phyloP scores from a whole-genome alignment of 208 protist genomes.

The Leishmania arabica region DNA sequence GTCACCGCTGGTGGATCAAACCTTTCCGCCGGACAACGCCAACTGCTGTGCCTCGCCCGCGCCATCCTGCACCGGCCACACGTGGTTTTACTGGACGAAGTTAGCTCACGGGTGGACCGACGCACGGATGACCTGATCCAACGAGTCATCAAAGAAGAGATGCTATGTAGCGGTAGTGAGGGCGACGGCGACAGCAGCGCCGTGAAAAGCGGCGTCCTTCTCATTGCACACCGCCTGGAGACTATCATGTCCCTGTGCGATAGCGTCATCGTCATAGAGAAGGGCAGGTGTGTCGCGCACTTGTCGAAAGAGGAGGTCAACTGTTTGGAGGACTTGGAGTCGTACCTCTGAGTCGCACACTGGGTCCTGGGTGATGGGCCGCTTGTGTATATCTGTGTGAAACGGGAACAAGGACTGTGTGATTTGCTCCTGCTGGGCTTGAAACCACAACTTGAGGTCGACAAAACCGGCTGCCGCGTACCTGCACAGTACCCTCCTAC shows the following conservation, averaged over 20 bases:
- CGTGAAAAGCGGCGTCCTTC: conserved; percentile 89
- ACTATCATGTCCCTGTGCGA: conserved; percentile 94
- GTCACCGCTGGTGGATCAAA: conserved; percentile 82
- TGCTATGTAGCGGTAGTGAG: conserved; percentile 36
- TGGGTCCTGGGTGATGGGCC: not conserved
- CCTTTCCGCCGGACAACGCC: conserved; percentile 94
- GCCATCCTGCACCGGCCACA: conserved; percentile 90
- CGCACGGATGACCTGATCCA: conserved; percentile 93
- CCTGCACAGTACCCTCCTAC: not conserved
- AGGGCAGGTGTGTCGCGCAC: conserved; percentile 48
- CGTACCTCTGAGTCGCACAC: conserved; percentile 36
- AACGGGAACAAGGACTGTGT: not conserved
- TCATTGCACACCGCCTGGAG: conserved; percentile 96
- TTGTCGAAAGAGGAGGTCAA: conserved; percentile 51
- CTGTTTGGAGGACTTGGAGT: conserved; percentile 52
- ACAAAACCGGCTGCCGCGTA: not conserved
- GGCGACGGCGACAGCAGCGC: not conserved
- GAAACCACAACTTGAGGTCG: not conserved
- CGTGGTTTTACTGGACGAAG: conserved; percentile 97
- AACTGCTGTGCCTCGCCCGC: conserved; percentile 96
- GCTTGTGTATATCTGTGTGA: not conserved
- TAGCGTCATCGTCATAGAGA: conserved; percentile 86
- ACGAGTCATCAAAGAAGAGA: conserved; percentile 80
- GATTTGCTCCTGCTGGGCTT: not conserved
- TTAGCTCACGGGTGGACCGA: conserved; percentile 87